Evolutionary conservation across 306 rosid genomes (phyloP).

Genomic region (Rosa rugosa): DNA sequence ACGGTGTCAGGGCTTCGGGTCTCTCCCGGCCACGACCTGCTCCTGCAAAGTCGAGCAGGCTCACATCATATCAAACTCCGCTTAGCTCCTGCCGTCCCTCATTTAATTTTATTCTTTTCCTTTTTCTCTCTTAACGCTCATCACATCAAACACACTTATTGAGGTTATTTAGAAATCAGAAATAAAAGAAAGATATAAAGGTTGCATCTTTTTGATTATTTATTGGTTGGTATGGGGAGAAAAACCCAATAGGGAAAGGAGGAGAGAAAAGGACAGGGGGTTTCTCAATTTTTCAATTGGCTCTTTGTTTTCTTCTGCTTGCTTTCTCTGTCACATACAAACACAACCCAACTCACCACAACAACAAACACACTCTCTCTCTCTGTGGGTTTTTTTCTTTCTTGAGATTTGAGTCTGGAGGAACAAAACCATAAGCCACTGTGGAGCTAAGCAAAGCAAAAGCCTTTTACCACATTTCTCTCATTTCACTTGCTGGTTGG

Average conservation of each 20-base stretch:
- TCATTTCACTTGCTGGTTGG: not conserved
- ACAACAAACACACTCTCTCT: constrained; percentile 31
- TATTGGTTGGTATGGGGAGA: not conserved
- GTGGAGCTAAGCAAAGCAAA: not conserved
- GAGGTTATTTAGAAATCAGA: not conserved
- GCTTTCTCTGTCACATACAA: constrained; percentile 38
- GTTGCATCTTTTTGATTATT: constrained; percentile 10
- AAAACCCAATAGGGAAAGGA: constrained; percentile 8
- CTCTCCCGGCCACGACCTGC: not conserved
- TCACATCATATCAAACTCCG: constrained; percentile 13
- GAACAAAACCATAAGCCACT: not conserved
- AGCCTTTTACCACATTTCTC: not conserved
- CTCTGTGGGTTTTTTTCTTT: constrained; percentile 29
- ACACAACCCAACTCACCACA: constrained; percentile 21
- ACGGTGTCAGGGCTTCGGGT: constrained; percentile 19
- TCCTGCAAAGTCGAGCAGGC: not conserved
- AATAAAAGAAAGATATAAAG: not conserved
- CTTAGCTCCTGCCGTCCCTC: constrained; percentile 17
- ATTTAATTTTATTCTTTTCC: constrained; percentile 22
- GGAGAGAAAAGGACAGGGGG: not conserved
- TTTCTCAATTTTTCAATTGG: constrained; percentile 20
- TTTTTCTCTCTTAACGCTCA: constrained; percentile 31
- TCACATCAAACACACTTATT: constrained; percentile 50
- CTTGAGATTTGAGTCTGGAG: constrained; percentile 18
- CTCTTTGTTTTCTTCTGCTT: constrained; percentile 37